Conservation (phyloP, 2,329 filamentous ascomycete genomes). For the Cercospora canescens region DNA sequence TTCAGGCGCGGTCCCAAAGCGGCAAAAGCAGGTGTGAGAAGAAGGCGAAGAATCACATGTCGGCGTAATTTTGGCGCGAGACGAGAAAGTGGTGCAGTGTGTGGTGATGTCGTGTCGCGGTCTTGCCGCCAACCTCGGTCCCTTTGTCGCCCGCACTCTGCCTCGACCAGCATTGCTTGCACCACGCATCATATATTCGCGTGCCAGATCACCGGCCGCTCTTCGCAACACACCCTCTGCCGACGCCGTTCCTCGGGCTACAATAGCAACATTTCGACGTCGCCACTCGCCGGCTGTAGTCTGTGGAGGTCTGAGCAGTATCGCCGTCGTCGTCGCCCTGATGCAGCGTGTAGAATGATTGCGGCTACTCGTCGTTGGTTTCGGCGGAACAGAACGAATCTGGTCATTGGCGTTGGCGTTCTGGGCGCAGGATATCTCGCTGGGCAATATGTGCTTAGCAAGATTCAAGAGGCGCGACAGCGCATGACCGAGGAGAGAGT, state of each 20-base stretch:
- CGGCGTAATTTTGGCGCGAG: background rate
- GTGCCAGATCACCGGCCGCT: conserved; percentile 4
- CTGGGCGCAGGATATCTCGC: conserved; percentile 88
- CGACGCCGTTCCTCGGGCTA: background rate
- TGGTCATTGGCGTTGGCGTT: conserved; percentile 85
- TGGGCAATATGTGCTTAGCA: conserved; percentile 87
- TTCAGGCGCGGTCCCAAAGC: background rate
- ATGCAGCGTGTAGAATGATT: conserved; percentile 52
- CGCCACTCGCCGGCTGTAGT: background rate
- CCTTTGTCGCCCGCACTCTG: conserved; percentile 2
- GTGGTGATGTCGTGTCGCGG: background rate
- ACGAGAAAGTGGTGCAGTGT: conserved; percentile 2
- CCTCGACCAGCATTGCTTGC: conserved; percentile 6
- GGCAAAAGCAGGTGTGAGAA: background rate
- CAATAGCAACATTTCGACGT: background rate
- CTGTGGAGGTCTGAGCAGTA: background rate
- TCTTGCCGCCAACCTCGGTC: conserved; percentile 5
- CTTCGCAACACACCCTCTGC: background rate
- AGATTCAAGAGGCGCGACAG: conserved; percentile 90
- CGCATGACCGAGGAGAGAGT: conserved; percentile 96
- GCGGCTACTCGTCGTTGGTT: conserved; percentile 84
- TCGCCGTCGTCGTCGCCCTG: conserved; percentile 2
- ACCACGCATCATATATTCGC: conserved; percentile 5
- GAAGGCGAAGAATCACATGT: background rate
- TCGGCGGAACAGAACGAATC: conserved; percentile 83